These are phyloP conservation scores for Microbotryum lychnidis-dioicae DNA, from an alignment of 1,284 basidiomycete genomes.

Conservation along the genomic window DNA sequence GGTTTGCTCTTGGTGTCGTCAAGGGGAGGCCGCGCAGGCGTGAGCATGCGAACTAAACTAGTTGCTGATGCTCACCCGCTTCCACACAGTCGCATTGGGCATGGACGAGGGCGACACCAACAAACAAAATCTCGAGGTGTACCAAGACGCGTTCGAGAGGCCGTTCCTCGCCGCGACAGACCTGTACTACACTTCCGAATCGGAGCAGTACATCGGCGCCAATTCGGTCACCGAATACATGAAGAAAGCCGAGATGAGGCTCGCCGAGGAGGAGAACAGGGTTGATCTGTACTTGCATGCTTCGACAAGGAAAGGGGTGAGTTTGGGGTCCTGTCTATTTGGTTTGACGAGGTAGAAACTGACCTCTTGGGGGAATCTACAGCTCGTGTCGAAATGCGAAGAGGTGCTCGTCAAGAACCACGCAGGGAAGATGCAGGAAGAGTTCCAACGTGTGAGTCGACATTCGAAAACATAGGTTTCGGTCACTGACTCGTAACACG, in stretches of 20 bases:
- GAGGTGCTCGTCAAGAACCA: slow-evolving; percentile 86
- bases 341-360: no score
- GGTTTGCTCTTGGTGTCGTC: no score
- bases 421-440: slow-evolving; percentile 80
- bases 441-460: slow-evolving; percentile 61
- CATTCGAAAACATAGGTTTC: no score
- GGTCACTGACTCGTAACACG: no score
- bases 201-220: slow-evolving; percentile 76
- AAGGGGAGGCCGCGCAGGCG: no score
- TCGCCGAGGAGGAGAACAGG: slow-evolving; percentile 90
- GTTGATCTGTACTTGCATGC: slow-evolving; percentile 89
- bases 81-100: slow-evolving; percentile 70
- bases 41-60: no score
- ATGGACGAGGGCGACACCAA: slow-evolving; percentile 84
- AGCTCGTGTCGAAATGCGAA: slow-evolving; percentile 81
- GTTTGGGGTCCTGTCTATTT: slow-evolving; percentile 19
- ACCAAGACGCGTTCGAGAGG: slow-evolving; percentile 81
- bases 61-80: background rate
- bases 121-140: slow-evolving; percentile 88
- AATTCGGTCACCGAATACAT: slow-evolving; percentile 94
- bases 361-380: no score
- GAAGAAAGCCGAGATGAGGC: slow-evolving; percentile 85
- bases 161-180: slow-evolving; percentile 85
- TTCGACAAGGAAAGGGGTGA: slow-evolving; percentile 64
- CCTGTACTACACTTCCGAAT: slow-evolving; percentile 85